A percentile compares a stretch with the other conserved stretches of the same genome.
Conservation (phyloP, 2,329 filamentous ascomycete species). For the Dendryphion nanum region DNA sequence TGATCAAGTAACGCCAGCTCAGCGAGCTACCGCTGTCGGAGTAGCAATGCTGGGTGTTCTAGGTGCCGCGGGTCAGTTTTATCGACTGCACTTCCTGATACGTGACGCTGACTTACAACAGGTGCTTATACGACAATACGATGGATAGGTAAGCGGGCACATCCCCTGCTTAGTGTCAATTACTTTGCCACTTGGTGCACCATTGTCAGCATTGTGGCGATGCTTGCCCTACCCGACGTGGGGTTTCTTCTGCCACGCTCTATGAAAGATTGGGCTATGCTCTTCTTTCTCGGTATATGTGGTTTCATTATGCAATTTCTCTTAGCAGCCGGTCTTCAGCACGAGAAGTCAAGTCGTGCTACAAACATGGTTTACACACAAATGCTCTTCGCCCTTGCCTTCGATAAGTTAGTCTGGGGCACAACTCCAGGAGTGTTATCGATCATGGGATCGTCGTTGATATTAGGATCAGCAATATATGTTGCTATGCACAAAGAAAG, state of each 20-base stretch:
- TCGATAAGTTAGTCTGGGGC: constrained; percentile 64
- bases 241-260: constrained; percentile 57
- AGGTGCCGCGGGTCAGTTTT: constrained; percentile 58
- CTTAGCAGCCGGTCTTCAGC: constrained; percentile 72
- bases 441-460: constrained; percentile 61
- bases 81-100: background rate
- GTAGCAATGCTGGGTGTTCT: constrained; percentile 74
- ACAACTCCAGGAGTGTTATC: constrained; percentile 57
- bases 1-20: constrained; percentile 54
- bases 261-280: constrained; percentile 61
- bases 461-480: constrained; percentile 64
- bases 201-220: constrained; percentile 62
- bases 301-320: constrained; percentile 86
- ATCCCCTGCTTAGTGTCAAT: constrained; percentile 81
- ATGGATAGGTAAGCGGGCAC: constrained; percentile 75
- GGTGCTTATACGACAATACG: constrained; percentile 71
- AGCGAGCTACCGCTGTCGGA: constrained; percentile 68
- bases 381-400: constrained; percentile 66
- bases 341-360: constrained; percentile 63
- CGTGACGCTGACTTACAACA: background rate
- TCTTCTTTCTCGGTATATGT: constrained; percentile 67
- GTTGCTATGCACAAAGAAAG: constrained; percentile 59
- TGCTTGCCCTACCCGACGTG: constrained; percentile 56
- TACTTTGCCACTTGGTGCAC: constrained; percentile 75
- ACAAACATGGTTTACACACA: constrained; percentile 69